Evolutionary conservation across 208 protist species (phyloP).

Genomic region (Tritrichomonas foetus): DNA sequence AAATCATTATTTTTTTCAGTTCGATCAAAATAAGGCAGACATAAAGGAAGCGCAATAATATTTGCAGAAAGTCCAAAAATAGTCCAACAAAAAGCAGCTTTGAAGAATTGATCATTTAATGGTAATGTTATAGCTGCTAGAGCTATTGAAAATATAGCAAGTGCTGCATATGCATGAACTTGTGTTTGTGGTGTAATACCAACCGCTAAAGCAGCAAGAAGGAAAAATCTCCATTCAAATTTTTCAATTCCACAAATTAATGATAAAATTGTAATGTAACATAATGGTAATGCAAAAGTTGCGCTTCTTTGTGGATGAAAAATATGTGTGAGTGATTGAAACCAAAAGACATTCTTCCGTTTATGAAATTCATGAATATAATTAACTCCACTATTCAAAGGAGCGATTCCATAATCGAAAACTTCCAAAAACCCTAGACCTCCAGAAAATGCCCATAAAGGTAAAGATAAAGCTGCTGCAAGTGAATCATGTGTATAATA

Average conservation of each 20-base stretch:
- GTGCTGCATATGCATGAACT: background rate
- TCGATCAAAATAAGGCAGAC: background rate
- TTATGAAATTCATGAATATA: background rate
- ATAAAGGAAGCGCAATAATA: background rate
- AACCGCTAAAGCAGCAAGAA: background rate
- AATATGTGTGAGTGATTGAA: background rate
- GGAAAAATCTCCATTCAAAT: background rate
- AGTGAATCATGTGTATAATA: background rate
- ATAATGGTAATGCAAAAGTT: background rate
- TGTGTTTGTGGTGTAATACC: conserved; percentile 1
- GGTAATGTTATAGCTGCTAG: background rate
- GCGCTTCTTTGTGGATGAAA: background rate
- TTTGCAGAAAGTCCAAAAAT: background rate
- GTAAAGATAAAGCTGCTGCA: background rate
- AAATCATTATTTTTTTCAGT: background rate
- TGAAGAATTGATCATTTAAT: background rate
- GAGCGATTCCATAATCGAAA: background rate
- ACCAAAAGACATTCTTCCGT: background rate
- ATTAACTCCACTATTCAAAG: background rate
- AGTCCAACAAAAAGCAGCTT: background rate
- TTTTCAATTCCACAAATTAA: background rate
- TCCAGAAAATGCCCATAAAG: background rate
- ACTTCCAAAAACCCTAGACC: background rate
- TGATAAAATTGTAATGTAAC: background rate
- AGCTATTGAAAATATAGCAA: background rate